A percentile compares a stretch with the other conserved stretches of the same genome.
Evolutionary conservation across 2,329 filamentous ascomycete genomes (phyloP).

Genomic region (Diaporthe citri): DNA sequence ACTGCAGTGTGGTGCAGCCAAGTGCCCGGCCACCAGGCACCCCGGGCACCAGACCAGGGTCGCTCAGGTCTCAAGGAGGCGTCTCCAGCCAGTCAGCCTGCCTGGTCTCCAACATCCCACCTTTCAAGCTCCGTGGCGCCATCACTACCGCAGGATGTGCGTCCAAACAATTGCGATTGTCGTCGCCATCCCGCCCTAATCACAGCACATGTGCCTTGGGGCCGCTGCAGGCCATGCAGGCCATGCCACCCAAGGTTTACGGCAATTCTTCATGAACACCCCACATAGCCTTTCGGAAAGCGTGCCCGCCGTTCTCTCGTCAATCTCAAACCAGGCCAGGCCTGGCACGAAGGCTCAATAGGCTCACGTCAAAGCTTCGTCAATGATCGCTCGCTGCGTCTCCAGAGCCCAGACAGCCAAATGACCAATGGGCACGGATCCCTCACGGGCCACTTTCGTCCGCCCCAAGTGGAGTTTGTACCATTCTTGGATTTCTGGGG

Average conservation of each 20-base stretch:
- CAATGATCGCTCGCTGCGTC: constrained; percentile 13
- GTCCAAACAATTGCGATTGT: constrained; percentile 16
- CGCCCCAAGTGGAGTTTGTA: constrained; percentile 21
- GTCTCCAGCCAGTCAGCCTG: constrained; percentile 18
- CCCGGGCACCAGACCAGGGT: constrained; percentile 8
- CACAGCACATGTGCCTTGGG: background rate
- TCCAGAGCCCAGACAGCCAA: constrained; percentile 1
- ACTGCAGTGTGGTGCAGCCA: background rate
- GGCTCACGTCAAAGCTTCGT: constrained; percentile 34
- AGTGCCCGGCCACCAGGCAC: background rate
- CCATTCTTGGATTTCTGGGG: background rate
- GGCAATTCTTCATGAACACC: constrained; percentile 10
- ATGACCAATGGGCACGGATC: constrained; percentile 31
- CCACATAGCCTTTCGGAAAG: constrained; percentile 25
- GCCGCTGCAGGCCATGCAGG: background rate
- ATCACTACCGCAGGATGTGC: constrained; percentile 6
- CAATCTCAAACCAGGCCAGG: constrained; percentile 20
- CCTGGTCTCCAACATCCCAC: background rate
- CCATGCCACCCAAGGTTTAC: constrained; percentile 6
- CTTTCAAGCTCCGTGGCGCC: constrained; percentile 22
- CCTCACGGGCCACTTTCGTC: constrained; percentile 34
- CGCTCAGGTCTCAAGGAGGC: constrained; percentile 2
- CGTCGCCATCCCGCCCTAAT: background rate
- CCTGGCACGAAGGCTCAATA: constrained; percentile 22
- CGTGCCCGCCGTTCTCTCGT: constrained; percentile 19